Conservation (phyloP, 2,329 filamentous ascomycete species). For the Cladophialophora chaetospira region DNA sequence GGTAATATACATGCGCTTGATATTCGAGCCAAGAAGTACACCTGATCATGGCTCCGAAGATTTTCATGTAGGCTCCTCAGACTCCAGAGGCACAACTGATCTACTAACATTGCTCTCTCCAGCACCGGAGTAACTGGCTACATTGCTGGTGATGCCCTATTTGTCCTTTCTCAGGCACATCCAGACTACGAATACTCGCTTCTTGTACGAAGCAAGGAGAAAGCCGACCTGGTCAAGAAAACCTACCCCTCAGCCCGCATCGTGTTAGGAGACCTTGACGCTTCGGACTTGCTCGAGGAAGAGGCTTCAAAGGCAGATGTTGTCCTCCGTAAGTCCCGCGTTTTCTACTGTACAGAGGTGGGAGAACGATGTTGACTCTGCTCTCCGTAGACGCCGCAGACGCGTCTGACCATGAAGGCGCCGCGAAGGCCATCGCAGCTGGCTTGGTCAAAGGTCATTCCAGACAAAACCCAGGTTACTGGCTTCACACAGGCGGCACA, state of each 20-base stretch:
- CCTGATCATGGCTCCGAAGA: neutral
- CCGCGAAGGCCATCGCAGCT: conserved; percentile 45
- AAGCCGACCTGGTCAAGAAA: conserved; percentile 41
- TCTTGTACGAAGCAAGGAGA: conserved; percentile 47
- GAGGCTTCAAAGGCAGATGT: conserved; percentile 50
- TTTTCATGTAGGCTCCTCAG: neutral
- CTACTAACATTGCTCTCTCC: neutral
- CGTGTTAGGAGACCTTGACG: conserved; percentile 48
- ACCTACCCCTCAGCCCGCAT: conserved; percentile 45
- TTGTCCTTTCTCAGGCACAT: conserved; percentile 46
- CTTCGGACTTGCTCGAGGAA: conserved; percentile 41
- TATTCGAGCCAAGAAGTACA: too few relatives aligned
- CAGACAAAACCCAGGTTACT: conserved; percentile 40
- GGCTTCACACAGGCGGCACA: conserved; percentile 50
- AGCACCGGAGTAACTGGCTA: conserved; percentile 55
- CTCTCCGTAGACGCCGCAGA: conserved; percentile 33
- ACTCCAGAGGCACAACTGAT: too few relatives aligned
- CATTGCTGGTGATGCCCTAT: conserved; percentile 55
- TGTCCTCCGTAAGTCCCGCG: conserved; percentile 43
- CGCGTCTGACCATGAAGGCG: conserved; percentile 45
- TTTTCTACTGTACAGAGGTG: neutral
- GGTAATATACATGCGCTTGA: too few relatives aligned
- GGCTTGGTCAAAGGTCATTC: conserved; percentile 35
- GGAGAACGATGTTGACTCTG: neutral
- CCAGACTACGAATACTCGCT: conserved; percentile 47